Base-by-base conservation (phyloP, 164 flowering plant species). In the Protea cynaroides region DNA sequence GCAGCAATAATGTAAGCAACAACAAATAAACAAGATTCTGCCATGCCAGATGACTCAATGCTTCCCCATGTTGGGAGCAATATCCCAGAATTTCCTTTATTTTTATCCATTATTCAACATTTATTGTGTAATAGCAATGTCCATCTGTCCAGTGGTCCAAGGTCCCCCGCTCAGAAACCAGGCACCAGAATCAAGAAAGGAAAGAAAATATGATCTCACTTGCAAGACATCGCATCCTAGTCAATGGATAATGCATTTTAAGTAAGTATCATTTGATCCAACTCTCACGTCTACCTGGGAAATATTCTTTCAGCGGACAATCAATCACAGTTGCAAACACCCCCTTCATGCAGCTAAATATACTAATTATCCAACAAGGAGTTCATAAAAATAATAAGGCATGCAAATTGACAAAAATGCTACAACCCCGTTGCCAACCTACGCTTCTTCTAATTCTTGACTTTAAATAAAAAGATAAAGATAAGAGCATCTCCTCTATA, bases 1-100 rank as follows among this genome's bases (percentile, higher is more conserved):
- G 81, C 90, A 69, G 89, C 89, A 76, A 71, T 60, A 61, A 88
- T 62, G 67, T 84, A 86, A 60, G 94, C 84, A 46, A 80, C 14
- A 37, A 88, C 65, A 49, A 95, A 81, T 61, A 89, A 70, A 23
- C 67, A 78, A 38, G 90, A 86, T 36, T 88, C 96, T n/a, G 61
- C 77, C 76, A 75, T 66, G 65, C 81, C 73, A 52, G 81, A 65
- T 36, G 77, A 62, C 68, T 70, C 72, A 67, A 62, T 76, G 51
- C 56, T 68, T 38, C 74, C 76, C 94, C 84, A 84, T 59, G 66
- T 73, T 12, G 76, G 63, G 60, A 76, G 65, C 62, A 73, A 62
- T 53, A 70, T 21, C 46, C 70, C 78, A 52, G 65, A 23, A 34
- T 22, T 46, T 7, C 74, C 81, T 68, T 72, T 64, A 38, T 29